Conservation (phyloP, 345 rosid genomes). For the Eucalyptus brandiana region DNA sequence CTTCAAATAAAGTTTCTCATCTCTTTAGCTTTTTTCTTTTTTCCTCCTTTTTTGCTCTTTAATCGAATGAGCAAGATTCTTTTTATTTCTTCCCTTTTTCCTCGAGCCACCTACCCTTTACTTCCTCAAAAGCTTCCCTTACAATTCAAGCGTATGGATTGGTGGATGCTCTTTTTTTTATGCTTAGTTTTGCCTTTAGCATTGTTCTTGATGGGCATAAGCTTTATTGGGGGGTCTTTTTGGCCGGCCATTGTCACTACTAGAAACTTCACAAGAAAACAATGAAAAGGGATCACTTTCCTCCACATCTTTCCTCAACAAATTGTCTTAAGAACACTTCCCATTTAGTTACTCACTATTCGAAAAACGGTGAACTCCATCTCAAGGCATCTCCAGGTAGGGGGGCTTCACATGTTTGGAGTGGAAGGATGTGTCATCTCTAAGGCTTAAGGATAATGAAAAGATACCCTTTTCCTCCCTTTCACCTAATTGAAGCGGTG, state of each 20-base stretch:
- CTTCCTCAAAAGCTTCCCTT: background rate
- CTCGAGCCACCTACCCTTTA: background rate
- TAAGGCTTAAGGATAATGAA: background rate
- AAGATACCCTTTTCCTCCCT: background rate
- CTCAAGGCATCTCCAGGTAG: background rate
- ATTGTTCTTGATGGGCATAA: background rate
- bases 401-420: background rate
- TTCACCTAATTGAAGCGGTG: background rate
- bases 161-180: background rate
- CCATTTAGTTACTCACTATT: background rate
- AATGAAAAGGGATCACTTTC: background rate
- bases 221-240: background rate
- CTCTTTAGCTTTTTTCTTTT: background rate
- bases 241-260: background rate
- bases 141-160: background rate
- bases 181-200: background rate
- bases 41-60: background rate
- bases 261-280: background rate
- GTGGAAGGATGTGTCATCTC: background rate
- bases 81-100: background rate
- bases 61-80: background rate
- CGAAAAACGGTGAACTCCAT: background rate
- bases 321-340: background rate
- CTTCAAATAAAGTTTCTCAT: background rate
- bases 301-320: background rate